Evolutionary conservation across 1,139 yeast species (phyloP), one percentile per base, ranked within the genome.

Genomic region (Zhuliangozyma parablackwelliae): DNA sequence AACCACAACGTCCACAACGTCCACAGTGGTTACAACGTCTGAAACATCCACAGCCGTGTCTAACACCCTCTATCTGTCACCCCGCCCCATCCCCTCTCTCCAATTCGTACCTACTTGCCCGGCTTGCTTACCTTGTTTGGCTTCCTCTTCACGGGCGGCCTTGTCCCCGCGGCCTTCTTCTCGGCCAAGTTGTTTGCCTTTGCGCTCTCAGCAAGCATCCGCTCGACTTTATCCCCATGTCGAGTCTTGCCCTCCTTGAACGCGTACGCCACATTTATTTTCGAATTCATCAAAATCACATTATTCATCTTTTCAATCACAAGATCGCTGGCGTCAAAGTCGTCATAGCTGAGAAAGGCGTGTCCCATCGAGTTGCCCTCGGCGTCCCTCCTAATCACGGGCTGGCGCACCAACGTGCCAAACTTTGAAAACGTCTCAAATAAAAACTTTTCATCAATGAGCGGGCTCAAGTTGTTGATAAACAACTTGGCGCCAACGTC

Each of bases 221-320:
- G 68, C 52, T 90, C 97, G 0, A 79, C 79, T 24, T 71, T 72
- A 49, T 83, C 94, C n/a, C 97, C 97, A 51, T 88, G 95, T 33
- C 76, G 71, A 9, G 61, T 64, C 34, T 68, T 70, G 42, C 77
- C 78, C 46, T 75, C 80, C 57, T 86, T 87, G 52, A 70, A 79
- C 0, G 96, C 95, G 55, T 88, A 90, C 24, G 75, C 74, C 3
- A 90, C 67, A 3, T 63, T 57, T 2, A 87, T 65, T 29, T 75
- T 75, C 37, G 72, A 71, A 56, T 87, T 87, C 80, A 86, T 78
- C 12, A 92, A 61, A 36, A 77, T 69, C 39, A 78, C 79, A 5
- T 84, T 83, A 50, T 87, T 71, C 80, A 90, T 73, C 39, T 76
- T 75, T 31, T 69, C 75, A 10, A 89, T 69, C 0, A 95, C 97